A percentile compares a stretch with the other conserved stretches of the same genome.
phyloP scores from a whole-genome alignment of 108 stramenopile genomes.

The Poteriospumella lacustris region DNA sequence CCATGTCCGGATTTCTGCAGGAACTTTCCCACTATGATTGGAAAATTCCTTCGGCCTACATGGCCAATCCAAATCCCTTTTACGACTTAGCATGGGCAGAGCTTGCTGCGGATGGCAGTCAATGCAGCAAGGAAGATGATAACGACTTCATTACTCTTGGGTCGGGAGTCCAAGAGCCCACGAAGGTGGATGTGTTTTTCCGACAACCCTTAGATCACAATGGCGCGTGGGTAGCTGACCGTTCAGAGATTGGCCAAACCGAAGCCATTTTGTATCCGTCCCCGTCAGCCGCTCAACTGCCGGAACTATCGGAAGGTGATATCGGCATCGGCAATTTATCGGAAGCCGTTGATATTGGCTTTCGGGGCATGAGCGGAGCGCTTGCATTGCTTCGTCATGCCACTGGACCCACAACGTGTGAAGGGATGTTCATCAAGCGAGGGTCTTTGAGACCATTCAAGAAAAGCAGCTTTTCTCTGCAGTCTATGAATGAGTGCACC shows the following conservation, averaged over 20 bases:
- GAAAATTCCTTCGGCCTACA: not conserved
- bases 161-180: not conserved
- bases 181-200: not conserved
- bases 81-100: not conserved
- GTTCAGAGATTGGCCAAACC: constrained; percentile 2
- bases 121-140: not conserved
- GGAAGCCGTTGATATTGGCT: not conserved
- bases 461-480: not conserved
- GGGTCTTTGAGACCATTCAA: not conserved
- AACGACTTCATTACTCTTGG: not conserved
- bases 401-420: not conserved
- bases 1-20: not conserved
- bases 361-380: not conserved
- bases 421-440: constrained; percentile 7
- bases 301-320: not conserved
- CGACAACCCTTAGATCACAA: not conserved
- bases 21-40: not conserved
- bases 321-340: not conserved
- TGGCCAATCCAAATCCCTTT: not conserved
- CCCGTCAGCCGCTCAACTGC: not conserved
- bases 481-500: not conserved
- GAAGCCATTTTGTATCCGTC: not conserved
- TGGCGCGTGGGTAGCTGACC: not conserved
- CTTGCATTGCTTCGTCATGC: not conserved
- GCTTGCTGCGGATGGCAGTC: not conserved